These are phyloP conservation scores for Closterium sp. DNA, from an alignment of 139 green algal genomes.

Conservation along the genomic window DNA sequence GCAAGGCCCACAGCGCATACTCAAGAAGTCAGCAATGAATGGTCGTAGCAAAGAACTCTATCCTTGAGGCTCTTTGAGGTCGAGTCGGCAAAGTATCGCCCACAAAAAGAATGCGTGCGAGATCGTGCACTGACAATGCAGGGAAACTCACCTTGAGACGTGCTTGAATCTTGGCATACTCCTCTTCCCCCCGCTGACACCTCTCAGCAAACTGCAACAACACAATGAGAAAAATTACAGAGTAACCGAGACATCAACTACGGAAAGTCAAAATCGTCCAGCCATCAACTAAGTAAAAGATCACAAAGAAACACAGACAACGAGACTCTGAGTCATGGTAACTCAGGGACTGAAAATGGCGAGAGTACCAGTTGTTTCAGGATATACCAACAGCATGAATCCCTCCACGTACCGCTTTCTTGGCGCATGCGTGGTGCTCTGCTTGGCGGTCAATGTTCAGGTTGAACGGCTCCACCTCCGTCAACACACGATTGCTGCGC, in stretches of 20 bases:
- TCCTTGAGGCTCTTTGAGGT: too few relatives aligned
- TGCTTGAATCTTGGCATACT: neutral
- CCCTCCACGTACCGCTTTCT: neutral
- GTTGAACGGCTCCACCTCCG: neutral
- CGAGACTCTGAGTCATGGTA: too few relatives aligned
- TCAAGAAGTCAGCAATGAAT: too few relatives aligned
- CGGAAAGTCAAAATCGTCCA: too few relatives aligned
- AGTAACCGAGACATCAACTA: too few relatives aligned
- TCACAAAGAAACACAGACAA: too few relatives aligned
- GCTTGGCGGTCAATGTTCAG: neutral
- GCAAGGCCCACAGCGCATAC: neutral
- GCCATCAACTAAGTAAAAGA: too few relatives aligned
- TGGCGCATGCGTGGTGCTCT: neutral
- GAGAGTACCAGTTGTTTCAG: too few relatives aligned
- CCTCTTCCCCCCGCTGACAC: neutral
- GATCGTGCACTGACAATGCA: neutral
- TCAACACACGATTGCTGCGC: neutral
- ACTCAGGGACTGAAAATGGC: too few relatives aligned
- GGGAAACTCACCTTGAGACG: neutral
- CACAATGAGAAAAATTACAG: neutral
- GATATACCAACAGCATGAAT: neutral
- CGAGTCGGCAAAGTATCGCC: too few relatives aligned
- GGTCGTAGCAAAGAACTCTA: too few relatives aligned
- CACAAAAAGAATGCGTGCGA: neutral
- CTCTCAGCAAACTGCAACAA: neutral